Base-by-base conservation (phyloP, 139 green algal genomes). In the Raphidocelis subcapitata region DNA sequence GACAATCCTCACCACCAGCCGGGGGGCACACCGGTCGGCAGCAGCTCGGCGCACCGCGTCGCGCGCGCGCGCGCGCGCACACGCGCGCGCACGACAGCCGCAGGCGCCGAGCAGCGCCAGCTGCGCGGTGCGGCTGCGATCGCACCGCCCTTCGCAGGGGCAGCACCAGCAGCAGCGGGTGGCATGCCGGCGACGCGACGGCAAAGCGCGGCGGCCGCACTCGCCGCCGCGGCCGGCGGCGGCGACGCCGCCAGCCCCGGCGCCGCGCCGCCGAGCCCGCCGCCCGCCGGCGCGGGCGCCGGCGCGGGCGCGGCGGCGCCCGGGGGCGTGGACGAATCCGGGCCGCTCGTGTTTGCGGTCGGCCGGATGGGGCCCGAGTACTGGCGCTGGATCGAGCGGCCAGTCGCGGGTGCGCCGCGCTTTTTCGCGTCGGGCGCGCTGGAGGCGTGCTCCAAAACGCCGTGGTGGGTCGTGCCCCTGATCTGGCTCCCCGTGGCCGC, bases 391-490 rank as follows among this genome's bases (percentile, higher is more conserved):
- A 84, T 97, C 52, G 75, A 96, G 65, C 72, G 72, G 62, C 90
- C 94, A 3, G 77, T 89, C 44, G 62, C 79, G 12, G 90, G 91
- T 51, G 67, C 84, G 52, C 90, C 92, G 0, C 86, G 90, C 18
- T 97, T 98, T 79, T 98, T 98, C 62, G 14, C 61, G 1, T 88
- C 61, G 32, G 41, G 62, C 15, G 31, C 79, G 2, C 23, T 87
- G 3, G 94, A 98, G 77, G 29, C 59, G 18, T 70, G 91, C 23
- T 92, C 86, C 35, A 83, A 88, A 52, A 95, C 88, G 3, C 75
- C 81, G 3, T 97, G 93, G 92, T 96, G 91, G 88, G 76, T 97
- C 3, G 92, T 98, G 29, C 94, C 92, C 0, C 46, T 93, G 24
- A 23, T 98, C 2, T 98, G 94, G 94, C 62, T 95, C 0, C 92